Evolutionary conservation across 495 filamentous ascomycete species (phyloP).

Genomic region (Aspergillus sclerotioniger): DNA sequence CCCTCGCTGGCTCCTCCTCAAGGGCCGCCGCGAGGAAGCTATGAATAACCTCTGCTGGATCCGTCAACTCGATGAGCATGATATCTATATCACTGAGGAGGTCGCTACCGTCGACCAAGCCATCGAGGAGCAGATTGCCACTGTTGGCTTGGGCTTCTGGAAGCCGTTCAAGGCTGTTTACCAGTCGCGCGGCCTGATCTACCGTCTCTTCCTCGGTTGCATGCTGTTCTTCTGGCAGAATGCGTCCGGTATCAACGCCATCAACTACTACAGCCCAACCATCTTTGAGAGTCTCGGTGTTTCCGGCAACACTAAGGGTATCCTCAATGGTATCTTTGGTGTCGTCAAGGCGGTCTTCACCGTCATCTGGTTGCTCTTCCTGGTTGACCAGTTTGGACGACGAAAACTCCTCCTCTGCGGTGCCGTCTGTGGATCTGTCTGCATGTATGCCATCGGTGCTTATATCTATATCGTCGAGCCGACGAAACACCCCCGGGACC

Average conservation of each 20-base stretch:
- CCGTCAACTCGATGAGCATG: conserved; percentile 54
- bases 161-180: conserved; percentile 61
- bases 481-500: conserved; percentile 32
- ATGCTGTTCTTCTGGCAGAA: conserved; percentile 70
- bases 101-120: conserved; percentile 59
- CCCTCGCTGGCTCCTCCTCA: conserved; percentile 56
- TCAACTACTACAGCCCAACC: conserved; percentile 64
- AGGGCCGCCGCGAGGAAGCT: conserved; percentile 50
- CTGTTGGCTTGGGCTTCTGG: conserved; percentile 64
- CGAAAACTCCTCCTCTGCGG: conserved; percentile 68
- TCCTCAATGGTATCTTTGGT: conserved; percentile 53
- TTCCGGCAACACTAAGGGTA: conserved; percentile 31
- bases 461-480: conserved; percentile 62
- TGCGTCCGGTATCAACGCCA: conserved; percentile 63
- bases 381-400: conserved; percentile 68
- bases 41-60: conserved; percentile 62
- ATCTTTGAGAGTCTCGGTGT: conserved; percentile 61
- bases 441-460: conserved; percentile 72
- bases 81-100: conserved; percentile 68
- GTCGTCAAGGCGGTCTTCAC: conserved; percentile 56
- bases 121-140: conserved; percentile 53
- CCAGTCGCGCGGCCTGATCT: conserved; percentile 46
- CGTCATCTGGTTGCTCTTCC: conserved; percentile 62
- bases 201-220: conserved; percentile 64
- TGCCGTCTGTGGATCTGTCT: conserved; percentile 62